Conservation (phyloP, 371 early-diverging fungal genomes). For the Mucor circinelloides region DNA sequence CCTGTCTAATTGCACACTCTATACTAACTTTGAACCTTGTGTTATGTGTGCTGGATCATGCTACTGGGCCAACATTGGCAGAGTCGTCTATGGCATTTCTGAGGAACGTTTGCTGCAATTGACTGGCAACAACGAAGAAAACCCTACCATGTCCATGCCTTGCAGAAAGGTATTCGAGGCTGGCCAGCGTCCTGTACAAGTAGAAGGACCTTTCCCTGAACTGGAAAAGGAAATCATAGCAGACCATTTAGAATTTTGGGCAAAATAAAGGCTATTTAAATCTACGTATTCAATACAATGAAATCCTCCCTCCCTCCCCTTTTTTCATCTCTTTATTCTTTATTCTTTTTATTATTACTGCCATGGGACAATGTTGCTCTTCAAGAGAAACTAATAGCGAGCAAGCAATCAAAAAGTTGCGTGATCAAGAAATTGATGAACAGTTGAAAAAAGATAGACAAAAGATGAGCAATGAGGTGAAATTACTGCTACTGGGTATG, state of each 20-base stretch:
- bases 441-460: slow-evolving; percentile 81
- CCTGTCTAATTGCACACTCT: slow-evolving; percentile 25
- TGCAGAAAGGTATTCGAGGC: slow-evolving; percentile 34
- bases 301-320: not conserved
- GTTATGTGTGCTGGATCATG: slow-evolving; percentile 34
- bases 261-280: not conserved
- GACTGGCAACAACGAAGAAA: slow-evolving; percentile 27
- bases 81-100: slow-evolving; percentile 28
- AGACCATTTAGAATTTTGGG: slow-evolving; percentile 38
- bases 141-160: slow-evolving; percentile 32
- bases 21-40: slow-evolving; percentile 41
- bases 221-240: slow-evolving; percentile 28
- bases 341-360: not conserved
- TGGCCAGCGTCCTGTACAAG: slow-evolving; percentile 28
- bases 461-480: slow-evolving; percentile 84
- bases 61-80: slow-evolving; percentile 37
- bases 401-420: not conserved
- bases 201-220: slow-evolving; percentile 36
- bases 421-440: slow-evolving; percentile 85
- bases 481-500: slow-evolving; percentile 91
- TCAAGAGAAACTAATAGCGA: slow-evolving; percentile 62
- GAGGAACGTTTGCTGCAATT: slow-evolving; percentile 22
- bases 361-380: slow-evolving; percentile 85
- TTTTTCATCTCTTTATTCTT: not conserved
- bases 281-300: not conserved